Percentiles rank a stretch among this genome's conserved stretches.
phyloP scores from a whole-genome alignment of 768 basidiomycete genomes.

The Russula abietina region DNA sequence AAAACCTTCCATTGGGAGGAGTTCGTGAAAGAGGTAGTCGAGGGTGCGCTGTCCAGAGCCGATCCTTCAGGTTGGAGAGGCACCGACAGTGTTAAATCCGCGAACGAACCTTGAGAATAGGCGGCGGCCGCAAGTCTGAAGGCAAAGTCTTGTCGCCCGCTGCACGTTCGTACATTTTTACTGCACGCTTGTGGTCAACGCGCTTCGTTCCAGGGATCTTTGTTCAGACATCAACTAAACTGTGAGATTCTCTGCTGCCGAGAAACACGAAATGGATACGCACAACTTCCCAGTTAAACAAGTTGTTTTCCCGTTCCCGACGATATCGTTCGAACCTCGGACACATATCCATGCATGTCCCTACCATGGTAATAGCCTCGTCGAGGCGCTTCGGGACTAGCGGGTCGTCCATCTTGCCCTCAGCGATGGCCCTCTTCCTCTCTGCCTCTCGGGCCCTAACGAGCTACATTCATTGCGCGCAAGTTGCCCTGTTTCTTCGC shows the following conservation, averaged over 20 bases:
- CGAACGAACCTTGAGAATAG: constrained; percentile 59
- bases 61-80: background rate
- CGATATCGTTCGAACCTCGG: constrained; percentile 90
- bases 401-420: constrained; percentile 87
- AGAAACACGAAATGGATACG: constrained; percentile 30
- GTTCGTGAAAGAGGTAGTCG: constrained; percentile 86
- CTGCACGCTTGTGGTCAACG: constrained; percentile 80
- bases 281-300: constrained; percentile 83
- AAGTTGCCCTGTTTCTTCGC: background rate
- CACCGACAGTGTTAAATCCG: constrained; percentile 4
- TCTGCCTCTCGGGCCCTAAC: constrained; percentile 70
- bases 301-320: constrained; percentile 81
- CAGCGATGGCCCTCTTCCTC: constrained; percentile 65
- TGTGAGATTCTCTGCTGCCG: constrained; percentile 6
- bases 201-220: constrained; percentile 72
- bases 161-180: constrained; percentile 92
- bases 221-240: constrained; percentile 36
- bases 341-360: constrained; percentile 92
- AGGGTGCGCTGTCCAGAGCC: constrained; percentile 57
- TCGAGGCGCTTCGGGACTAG: constrained; percentile 70
- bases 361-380: constrained; percentile 86
- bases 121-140: constrained; percentile 85
- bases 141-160: constrained; percentile 89
- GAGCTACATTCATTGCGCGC: constrained; percentile 34
- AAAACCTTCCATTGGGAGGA: constrained; percentile 67